A percentile compares a stretch with the other conserved stretches of the same genome.
These are phyloP conservation scores for Dysphania ambrosioides DNA, from an alignment of 148 eudicot species.

Conservation along the genomic window DNA sequence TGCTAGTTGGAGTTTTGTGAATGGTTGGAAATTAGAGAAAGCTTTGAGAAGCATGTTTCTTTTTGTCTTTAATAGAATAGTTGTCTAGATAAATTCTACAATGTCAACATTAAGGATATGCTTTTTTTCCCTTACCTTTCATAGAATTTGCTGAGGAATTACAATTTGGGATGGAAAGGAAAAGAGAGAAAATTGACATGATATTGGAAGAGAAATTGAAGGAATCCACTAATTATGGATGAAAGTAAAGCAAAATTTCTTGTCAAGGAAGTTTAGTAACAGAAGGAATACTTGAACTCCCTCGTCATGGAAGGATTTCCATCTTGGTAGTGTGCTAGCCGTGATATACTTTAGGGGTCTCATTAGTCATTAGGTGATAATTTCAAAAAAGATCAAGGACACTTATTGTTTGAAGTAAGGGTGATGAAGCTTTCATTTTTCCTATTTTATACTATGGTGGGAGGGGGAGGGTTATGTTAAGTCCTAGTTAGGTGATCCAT, in stretches of 20 bases:
- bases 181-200: neutral
- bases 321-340: neutral
- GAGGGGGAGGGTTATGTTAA: neutral
- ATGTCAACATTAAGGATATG: neutral
- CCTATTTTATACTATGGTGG: neutral
- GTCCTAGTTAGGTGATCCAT: neutral
- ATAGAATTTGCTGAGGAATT: neutral
- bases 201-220: neutral
- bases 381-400: neutral
- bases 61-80: neutral
- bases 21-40: neutral
- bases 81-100: neutral
- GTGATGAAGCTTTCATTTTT: neutral
- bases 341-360: neutral
- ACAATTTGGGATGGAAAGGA: neutral
- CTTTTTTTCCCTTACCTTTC: neutral
- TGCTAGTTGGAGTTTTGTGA: neutral
- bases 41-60: neutral
- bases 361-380: neutral
- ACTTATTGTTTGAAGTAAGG: neutral
- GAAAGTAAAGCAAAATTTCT: neutral
- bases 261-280: neutral
- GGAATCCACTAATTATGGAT: neutral
- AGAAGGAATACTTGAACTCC: neutral
- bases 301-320: neutral